phyloP scores from a whole-genome alignment of 352 stramenopile genomes.

The Phytophthora pini region DNA sequence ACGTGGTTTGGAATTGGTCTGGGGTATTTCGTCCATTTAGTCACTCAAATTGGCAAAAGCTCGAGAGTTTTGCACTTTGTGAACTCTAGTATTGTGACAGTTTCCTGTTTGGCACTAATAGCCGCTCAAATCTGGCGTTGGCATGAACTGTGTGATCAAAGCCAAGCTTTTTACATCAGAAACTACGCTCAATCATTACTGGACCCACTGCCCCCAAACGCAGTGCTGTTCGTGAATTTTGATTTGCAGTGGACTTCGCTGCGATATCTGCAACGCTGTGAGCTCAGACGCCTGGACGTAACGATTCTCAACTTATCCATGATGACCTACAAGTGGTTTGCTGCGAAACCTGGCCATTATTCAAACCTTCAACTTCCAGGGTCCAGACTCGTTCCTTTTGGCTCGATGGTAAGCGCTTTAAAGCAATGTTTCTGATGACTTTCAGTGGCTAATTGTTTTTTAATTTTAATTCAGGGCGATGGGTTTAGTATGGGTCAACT shows the following conservation, averaged over 20 bases:
- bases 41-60: not conserved
- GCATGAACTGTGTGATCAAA: slow-evolving; percentile 59
- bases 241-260: slow-evolving; percentile 93
- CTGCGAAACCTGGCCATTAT: slow-evolving; percentile 76
- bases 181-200: slow-evolving; percentile 90
- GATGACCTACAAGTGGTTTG: slow-evolving; percentile 90
- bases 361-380: slow-evolving; percentile 69
- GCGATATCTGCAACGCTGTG: slow-evolving; percentile 92
- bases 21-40: slow-evolving; percentile 31
- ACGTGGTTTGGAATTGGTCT: slow-evolving; percentile 80
- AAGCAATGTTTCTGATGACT: too few relatives aligned
- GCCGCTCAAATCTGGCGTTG: slow-evolving; percentile 45
- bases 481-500: slow-evolving; percentile 57
- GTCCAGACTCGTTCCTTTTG: slow-evolving; percentile 47
- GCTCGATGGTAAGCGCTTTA: slow-evolving; percentile 31
- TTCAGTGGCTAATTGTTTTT: not conserved
- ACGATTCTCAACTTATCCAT: slow-evolving; percentile 91
- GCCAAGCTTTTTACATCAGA: slow-evolving; percentile 71
- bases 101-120: slow-evolving; percentile 32
- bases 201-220: slow-evolving; percentile 76
- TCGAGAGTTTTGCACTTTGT: not conserved
- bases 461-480: slow-evolving; percentile 31
- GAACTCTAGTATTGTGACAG: not conserved
- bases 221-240: slow-evolving; percentile 93
- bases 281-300: slow-evolving; percentile 74